Percentiles rank a stretch among this genome's conserved stretches.
These are phyloP conservation scores for Tympanopsis confertula DNA, from an alignment of 2,329 filamentous ascomycete species.

Conservation along the genomic window DNA sequence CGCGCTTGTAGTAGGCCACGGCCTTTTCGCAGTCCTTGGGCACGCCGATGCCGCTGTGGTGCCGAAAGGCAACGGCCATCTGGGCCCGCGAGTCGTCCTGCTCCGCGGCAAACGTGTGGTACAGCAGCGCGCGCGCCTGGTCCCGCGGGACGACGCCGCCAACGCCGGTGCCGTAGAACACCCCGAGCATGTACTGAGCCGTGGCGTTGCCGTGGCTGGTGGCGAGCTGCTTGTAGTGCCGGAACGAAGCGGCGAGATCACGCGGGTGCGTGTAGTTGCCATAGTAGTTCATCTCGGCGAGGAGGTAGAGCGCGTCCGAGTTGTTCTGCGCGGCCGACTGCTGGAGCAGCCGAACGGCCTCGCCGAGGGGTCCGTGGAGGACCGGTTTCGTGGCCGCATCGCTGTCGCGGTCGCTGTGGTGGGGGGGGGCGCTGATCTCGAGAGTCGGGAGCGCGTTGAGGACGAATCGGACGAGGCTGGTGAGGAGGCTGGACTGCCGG, in stretches of 20 bases:
- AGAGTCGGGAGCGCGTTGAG: not conserved
- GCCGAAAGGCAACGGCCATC: conserved; percentile 84
- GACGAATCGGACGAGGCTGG: not conserved
- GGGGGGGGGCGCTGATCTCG: too few relatives aligned
- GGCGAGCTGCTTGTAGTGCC: conserved; percentile 70
- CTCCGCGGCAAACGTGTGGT: conserved; percentile 86
- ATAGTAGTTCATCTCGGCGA: conserved; percentile 93
- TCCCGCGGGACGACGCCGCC: conserved; percentile 70
- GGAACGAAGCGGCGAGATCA: conserved; percentile 69
- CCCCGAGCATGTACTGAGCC: conserved; percentile 87
- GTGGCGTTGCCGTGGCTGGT: conserved; percentile 72
- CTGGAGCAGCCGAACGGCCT: conserved; percentile 10
- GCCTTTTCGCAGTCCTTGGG: conserved; percentile 77
- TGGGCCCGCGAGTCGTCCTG: conserved; percentile 74
- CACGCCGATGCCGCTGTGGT: conserved; percentile 75
- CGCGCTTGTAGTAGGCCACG: conserved; percentile 78
- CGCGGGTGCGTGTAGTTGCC: conserved; percentile 84
- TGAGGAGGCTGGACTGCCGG: not conserved
- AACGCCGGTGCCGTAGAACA: conserved; percentile 91
- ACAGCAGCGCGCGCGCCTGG: conserved; percentile 82
- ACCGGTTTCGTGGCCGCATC: too few relatives aligned
- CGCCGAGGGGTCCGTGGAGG: not conserved
- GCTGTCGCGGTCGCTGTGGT: too few relatives aligned
- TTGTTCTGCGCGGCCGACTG: conserved; percentile 21
- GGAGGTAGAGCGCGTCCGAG: conserved; percentile 74